Base-by-base conservation (phyloP, 306 rosid genomes). In the Medicago ruthenica region DNA sequence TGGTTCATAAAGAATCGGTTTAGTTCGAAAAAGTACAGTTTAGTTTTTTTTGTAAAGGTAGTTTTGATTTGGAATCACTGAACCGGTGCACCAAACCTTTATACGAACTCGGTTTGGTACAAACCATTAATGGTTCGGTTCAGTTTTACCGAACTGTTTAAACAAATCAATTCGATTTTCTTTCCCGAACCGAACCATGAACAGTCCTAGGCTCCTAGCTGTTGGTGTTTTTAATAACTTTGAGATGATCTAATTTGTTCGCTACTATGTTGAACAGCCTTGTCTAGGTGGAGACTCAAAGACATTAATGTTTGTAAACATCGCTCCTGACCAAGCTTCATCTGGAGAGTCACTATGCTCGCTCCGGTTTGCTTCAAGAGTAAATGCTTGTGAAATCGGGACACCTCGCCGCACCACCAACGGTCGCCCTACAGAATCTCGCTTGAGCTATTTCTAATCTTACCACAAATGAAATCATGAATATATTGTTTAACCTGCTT, bases 201-300 rank as follows among this genome's bases (percentile, higher is more conserved):
- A 34, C 7, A 34, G 37, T 34, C 7, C 37, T 27, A n/a, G n/a
- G n/a, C n/a, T n/a, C 3, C 22, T 31, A 34, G 47, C 3, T 7
- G 47, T 10, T 4, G 14, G 4, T 9, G 4, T 42, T 42, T 17
- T 20, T 17, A 53, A n/a, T 16, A 51, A 7, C 21, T 51, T 51
- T 3, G 11, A 51, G 22, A 51, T 51, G 22, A 51, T 51, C 58
- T 51, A 51, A 51, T 16, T 51, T 7, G 1, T 51, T 8, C 4
- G 16, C 22, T 51, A 16, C 5, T 55, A 17, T 75, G 61, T 59
- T 83, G 73, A 80, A 70, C 96, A 96, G 99, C 99, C 98, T 34
- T 90, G 99, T 67, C 90, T 96, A 1, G 99, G 99, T 63, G 97
- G 97, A 13, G 99, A 96, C 76, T 92, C 98, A 1, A 92, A 95